Base-by-base conservation (phyloP, 148 eudicot species). In the Pouteria glomerata region DNA sequence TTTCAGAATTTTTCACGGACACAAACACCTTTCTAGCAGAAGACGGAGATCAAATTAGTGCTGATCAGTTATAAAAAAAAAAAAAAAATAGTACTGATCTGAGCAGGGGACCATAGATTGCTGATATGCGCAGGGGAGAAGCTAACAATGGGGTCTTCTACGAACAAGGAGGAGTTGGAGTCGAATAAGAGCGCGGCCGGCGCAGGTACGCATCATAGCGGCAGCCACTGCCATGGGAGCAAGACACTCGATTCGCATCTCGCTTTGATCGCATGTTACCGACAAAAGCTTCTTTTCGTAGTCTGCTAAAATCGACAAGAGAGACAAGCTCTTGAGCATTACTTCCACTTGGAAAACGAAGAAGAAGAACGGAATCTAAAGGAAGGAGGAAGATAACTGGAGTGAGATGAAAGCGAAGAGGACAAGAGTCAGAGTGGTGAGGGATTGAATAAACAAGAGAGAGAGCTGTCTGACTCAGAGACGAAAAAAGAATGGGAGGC, bases 221-320 rank as follows among this genome's bases (percentile, higher is more conserved):
- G 57, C 29, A 39, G 10, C 10, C 41, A 34, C 23, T 39, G 73
- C 18, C 66, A 29, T 8, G 80, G 75, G 1, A 55, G 63, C 19
- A 70, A 56, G n/a, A 66, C 73, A 33, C 87, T 3, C 85, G 98
- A 21, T 94, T 94, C 58, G 80, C 89, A 0, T 82, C 88, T 57
- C 88, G 98, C 26, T 94, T 94, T 78, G 51, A 60, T 51, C 75
- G 78, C 47, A 73, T 85, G 68, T 94, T 63, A 91, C 85, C 16
- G 89, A 91, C 61, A 85, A 85, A 68, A 82, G 70, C 4, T 94
- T 94, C 76, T 67, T 81, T 23, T 30, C 84, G 0, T 89, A 93
- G 0, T 74, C 88, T 11, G 90, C 93, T 26, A 79, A 67, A 19
- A 74, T 85, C 0, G 98, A 94, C 44, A 94, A 91, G 89, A 74